These are phyloP conservation scores for Asclepias syriaca DNA, from an alignment of 257 asterid genomes.

Conservation along the genomic window DNA sequence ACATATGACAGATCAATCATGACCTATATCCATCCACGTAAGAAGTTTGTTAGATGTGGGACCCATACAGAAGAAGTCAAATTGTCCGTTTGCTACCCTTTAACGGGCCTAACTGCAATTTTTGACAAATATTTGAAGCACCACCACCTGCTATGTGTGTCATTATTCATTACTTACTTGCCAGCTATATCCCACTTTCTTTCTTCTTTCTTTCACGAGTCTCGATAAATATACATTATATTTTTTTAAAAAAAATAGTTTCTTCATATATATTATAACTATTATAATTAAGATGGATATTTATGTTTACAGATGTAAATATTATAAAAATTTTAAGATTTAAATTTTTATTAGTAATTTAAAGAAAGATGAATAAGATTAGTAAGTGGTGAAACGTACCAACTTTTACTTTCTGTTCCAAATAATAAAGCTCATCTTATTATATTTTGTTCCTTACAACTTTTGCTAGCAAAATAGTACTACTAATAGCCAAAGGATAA, in stretches of 20 bases:
- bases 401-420: neutral
- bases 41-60: constrained; percentile 40
- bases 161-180: constrained; percentile 17
- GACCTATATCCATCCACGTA: constrained; percentile 20
- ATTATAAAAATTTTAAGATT: no score
- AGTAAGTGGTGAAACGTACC: neutral
- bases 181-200: constrained; percentile 58
- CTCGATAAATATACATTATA: constrained; percentile 15
- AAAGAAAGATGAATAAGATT: no score
- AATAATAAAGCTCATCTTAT: neutral
- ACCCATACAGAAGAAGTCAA: neutral
- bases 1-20: constrained; percentile 28
- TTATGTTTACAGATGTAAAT: no score
- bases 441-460: no score
- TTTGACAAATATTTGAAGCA: constrained; percentile 7
- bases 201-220: constrained; percentile 27
- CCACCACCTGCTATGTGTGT: neutral
- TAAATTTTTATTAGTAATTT: no score
- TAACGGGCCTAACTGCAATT: constrained; percentile 59
- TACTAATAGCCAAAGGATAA: neutral
- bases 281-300: no score
- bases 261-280: no score
- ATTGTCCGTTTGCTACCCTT: constrained; percentile 42
- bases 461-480: neutral
- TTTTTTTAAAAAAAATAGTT: no score